A percentile compares a stretch with the other conserved stretches of the same genome.
These are phyloP conservation scores for Jamesozyma hellenica DNA, from an alignment of 805 yeast genomes.

Conservation along the genomic window DNA sequence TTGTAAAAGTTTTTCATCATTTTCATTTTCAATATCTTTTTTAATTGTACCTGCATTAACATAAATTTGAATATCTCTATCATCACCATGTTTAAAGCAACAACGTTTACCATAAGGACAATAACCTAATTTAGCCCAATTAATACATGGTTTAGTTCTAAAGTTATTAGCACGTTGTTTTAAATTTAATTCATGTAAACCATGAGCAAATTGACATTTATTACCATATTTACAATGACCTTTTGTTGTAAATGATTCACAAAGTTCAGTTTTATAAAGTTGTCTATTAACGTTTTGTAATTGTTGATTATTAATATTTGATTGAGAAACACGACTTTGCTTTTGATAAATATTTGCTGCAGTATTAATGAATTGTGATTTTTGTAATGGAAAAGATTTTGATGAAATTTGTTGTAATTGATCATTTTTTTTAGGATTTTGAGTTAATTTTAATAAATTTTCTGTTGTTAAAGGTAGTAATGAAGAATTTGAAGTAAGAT, in stretches of 20 bases:
- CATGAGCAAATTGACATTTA: conserved; percentile 94
- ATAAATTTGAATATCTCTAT: conserved; percentile 24
- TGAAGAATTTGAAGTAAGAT: conserved; percentile 10
- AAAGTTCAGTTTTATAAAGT: conserved; percentile 82
- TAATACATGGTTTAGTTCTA: conserved; percentile 85
- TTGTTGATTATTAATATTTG: conserved; percentile 2
- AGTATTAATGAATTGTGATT: neutral
- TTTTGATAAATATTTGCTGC: neutral
- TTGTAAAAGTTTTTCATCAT: neutral
- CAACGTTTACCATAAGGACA: conserved; percentile 89
- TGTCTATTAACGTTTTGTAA: conserved; percentile 41
- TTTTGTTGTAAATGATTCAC: conserved; percentile 63
- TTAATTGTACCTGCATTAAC: conserved; percentile 16
- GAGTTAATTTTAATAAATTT: conserved; percentile 18
- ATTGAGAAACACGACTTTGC: neutral
- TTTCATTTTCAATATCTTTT: neutral
- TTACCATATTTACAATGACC: conserved; percentile 78
- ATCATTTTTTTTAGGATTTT: conserved; percentile 1
- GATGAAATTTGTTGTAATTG: neutral
- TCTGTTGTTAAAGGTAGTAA: conserved; percentile 25
- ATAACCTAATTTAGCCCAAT: conserved; percentile 71
- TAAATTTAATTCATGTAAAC: conserved; percentile 60
- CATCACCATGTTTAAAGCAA: conserved; percentile 73
- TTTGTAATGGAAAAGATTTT: neutral
- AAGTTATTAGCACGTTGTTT: conserved; percentile 65